Base-by-base conservation (phyloP, 306 rosid species). In the Betula pendula region DNA sequence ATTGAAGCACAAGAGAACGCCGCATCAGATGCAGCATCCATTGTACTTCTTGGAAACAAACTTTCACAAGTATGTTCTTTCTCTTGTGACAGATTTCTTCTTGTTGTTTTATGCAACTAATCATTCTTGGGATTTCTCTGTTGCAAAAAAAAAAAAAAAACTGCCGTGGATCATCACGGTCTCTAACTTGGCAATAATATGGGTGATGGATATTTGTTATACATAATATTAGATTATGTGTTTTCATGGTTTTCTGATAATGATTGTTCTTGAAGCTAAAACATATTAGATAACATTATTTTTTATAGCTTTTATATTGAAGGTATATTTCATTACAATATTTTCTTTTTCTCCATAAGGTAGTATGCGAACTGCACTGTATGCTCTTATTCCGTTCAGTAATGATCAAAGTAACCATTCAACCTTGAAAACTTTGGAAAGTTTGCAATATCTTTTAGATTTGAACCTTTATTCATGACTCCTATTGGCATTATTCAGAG, bases 1-100 rank as follows among this genome's bases (percentile, higher is more conserved):
- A 87, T 87, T 75, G 97, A 90, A 80, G 90, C 89, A 59, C 97
- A 88, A 81, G 99, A 95, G 62, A 95, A 90, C 79, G 98, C 98
- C 15, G 98, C 97, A 72, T 92, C 99, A n/a, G 92, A 95, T 77
- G 97, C 99, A 4, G 97, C 99, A 12, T 95, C 99, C 68, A 89
- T 95, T 77, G 81, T 92, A 82, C 98, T 95, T 81, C 85, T 95
- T 25, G 98, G 99, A 83, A 91, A 95, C 90, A 92, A 86, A 84
- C 74, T 95, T 75, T 92, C 99, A 70, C 98, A 95, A 82, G 97
- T 92, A 81, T 31, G 89, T 68, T 72, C 45, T 75, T 79, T 87
- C 73, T 70, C 67, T 70, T 76, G 40, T 45, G 80, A 63, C 20
- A 6, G 63, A 75, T 55, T 76, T 58, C 53, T 70, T 73, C 49